A percentile compares a stretch with the other conserved stretches of the same genome.
phyloP scores from a whole-genome alignment of 352 stramenopile species.

The Blastocystis sp. region DNA sequence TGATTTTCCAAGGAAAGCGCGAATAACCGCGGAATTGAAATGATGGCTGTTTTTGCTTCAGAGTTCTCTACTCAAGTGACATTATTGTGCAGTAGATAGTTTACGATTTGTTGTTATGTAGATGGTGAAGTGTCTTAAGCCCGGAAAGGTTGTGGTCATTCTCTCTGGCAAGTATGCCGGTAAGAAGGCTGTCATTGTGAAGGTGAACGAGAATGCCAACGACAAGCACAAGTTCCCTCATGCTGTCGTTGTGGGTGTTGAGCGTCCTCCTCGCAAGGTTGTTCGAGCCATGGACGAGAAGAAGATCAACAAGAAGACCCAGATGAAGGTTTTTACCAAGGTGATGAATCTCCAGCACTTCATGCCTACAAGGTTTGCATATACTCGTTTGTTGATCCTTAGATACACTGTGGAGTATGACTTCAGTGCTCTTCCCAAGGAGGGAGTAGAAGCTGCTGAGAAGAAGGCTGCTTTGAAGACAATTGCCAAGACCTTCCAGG shows the following conservation, averaged over 20 bases:
- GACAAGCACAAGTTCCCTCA: constrained; percentile 60
- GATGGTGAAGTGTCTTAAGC: constrained; percentile 62
- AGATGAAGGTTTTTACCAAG: constrained; percentile 63
- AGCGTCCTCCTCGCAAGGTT: constrained; percentile 56
- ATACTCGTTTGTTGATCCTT: neutral
- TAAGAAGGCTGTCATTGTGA: constrained; percentile 65
- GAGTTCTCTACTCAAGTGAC: constrained; percentile 54
- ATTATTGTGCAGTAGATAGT: constrained; percentile 1
- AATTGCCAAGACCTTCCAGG: constrained; percentile 41
- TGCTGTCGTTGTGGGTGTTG: constrained; percentile 61
- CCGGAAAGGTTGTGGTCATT: constrained; percentile 64
- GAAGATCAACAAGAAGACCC: constrained; percentile 56
- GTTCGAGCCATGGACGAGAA: constrained; percentile 56
- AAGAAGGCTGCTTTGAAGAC: constrained; percentile 56
- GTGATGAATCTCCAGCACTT: constrained; percentile 63
- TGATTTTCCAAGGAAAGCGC: neutral
- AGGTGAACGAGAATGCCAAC: constrained; percentile 60
- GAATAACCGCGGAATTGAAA: neutral
- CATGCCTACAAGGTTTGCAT: constrained; percentile 62
- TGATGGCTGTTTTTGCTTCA: neutral
- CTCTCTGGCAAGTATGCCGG: constrained; percentile 63
- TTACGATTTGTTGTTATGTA: neutral
- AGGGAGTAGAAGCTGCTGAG: neutral
- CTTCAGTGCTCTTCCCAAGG: constrained; percentile 36
- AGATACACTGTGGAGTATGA: constrained; percentile 58